These are phyloP conservation scores for Phytophthora tentaculata DNA, from an alignment of 352 stramenopile species.

Conservation along the genomic window DNA sequence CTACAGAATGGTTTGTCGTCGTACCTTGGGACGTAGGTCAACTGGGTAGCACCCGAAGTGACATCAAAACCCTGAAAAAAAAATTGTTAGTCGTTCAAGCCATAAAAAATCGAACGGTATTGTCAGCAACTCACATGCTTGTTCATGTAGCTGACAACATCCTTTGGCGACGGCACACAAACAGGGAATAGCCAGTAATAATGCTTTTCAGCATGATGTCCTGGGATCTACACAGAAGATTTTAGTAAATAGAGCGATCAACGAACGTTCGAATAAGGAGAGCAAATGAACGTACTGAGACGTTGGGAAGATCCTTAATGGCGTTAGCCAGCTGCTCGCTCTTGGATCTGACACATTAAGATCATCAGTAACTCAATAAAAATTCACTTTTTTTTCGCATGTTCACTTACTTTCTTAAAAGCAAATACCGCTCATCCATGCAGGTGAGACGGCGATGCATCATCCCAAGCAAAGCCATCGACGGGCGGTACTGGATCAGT, in stretches of 20 bases:
- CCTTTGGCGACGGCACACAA: slow-evolving; percentile 57
- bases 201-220: slow-evolving; percentile 60
- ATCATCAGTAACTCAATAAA: neutral
- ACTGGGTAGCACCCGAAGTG: slow-evolving; percentile 74
- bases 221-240: slow-evolving; percentile 54
- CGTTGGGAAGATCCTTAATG: slow-evolving; percentile 60
- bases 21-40: slow-evolving; percentile 75
- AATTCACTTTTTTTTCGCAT: neutral
- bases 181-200: slow-evolving; percentile 88
- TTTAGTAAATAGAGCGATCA: neutral
- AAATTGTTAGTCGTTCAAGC: neutral
- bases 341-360: slow-evolving; percentile 50
- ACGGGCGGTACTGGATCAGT: slow-evolving; percentile 76
- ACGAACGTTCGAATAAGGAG: neutral
- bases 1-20: neutral
- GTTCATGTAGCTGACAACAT: slow-evolving; percentile 77
- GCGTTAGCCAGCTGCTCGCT: slow-evolving; percentile 66
- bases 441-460: slow-evolving; percentile 71
- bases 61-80: slow-evolving; percentile 75
- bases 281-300: slow-evolving; percentile 43
- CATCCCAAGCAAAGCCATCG: slow-evolving; percentile 77
- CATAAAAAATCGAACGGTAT: too few relatives aligned
- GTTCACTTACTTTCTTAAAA: slow-evolving; percentile 61
- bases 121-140: slow-evolving; percentile 46
- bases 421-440: slow-evolving; percentile 75